Percentiles rank a stretch among this genome's conserved stretches.
Conservation (phyloP, 1,284 basidiomycete genomes). For the Heterobasidion annosum region DNA sequence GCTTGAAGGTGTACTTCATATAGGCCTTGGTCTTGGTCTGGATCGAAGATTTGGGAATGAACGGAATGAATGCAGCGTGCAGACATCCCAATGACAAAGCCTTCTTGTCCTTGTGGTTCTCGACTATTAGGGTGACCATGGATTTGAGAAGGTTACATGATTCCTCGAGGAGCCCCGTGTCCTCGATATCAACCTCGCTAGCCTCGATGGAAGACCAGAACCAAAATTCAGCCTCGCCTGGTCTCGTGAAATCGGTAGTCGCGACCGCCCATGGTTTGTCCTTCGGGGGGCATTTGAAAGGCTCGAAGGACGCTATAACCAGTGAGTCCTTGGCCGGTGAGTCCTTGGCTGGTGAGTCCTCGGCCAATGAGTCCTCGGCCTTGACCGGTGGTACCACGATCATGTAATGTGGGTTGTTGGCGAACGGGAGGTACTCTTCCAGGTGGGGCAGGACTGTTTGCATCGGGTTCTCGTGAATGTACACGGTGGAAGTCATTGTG, state of each 20-base stretch:
- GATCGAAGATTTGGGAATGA: not conserved
- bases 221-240: conserved; percentile 1
- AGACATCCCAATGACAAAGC: conserved; percentile 3
- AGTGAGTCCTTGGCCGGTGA: not conserved
- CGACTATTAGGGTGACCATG: not conserved
- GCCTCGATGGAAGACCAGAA: conserved; percentile 8
- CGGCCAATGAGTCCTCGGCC: not conserved
- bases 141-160: conserved; percentile 3
- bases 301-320: conserved; percentile 4
- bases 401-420: conserved; percentile 1
- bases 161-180: not conserved
- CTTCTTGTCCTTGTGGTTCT: conserved; percentile 1
- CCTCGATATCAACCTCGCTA: not conserved
- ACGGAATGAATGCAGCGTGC: not conserved
- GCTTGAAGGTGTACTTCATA: conserved; percentile 3
- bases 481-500: too few species aligned
- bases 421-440: conserved; percentile 1
- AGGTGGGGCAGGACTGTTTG: conserved; percentile 3
- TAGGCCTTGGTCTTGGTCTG: not conserved
- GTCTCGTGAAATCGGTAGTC: conserved; percentile 1
- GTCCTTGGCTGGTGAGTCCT: not conserved
- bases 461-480: conserved; percentile 5
- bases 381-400: not conserved
- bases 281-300: not conserved
- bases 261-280: conserved; percentile 1